phyloP scores from a whole-genome alignment of 805 yeast species.

The Kuraishia borneana region DNA sequence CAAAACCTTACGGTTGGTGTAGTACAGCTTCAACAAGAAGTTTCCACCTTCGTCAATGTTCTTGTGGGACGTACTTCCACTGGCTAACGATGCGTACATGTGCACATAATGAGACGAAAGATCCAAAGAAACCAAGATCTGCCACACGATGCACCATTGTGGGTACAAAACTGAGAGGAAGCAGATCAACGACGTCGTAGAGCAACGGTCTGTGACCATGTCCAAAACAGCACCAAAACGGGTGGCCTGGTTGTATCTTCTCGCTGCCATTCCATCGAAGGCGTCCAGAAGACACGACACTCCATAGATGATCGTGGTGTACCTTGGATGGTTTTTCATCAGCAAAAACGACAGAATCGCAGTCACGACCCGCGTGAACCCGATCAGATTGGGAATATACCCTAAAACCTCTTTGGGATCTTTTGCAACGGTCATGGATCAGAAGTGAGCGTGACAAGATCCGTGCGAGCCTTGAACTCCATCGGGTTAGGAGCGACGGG shows the following conservation, averaged over 20 bases:
- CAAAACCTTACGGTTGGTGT: slow-evolving; percentile 73
- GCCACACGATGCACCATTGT: slow-evolving; percentile 57
- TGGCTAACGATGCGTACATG: slow-evolving; percentile 85
- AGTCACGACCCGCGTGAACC: slow-evolving; percentile 74
- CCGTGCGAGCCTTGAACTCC: neutral
- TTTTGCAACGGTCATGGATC: neutral
- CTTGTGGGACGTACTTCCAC: slow-evolving; percentile 80
- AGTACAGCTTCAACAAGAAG: slow-evolving; percentile 71
- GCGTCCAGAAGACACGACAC: slow-evolving; percentile 91
- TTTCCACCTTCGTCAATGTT: slow-evolving; percentile 61
- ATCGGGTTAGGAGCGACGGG: too few relatives aligned
- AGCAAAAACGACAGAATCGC: slow-evolving; percentile 70
- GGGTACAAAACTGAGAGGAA: slow-evolving; percentile 79
- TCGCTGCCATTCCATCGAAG: slow-evolving; percentile 91
- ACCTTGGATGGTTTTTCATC: slow-evolving; percentile 77
- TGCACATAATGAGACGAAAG: slow-evolving; percentile 96
- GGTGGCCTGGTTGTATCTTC: slow-evolving; percentile 80
- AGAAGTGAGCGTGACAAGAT: neutral
- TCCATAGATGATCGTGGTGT: slow-evolving; percentile 69
- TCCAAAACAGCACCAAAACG: slow-evolving; percentile 93
- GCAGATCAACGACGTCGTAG: slow-evolving; percentile 88
- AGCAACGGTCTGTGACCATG: slow-evolving; percentile 98
- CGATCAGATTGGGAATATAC: slow-evolving; percentile 87
- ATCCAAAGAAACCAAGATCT: slow-evolving; percentile 72
- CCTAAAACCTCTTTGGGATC: slow-evolving; percentile 1